Percentiles rank a stretch among this genome's conserved stretches.
These are phyloP conservation scores for Barbarea vulgaris DNA, from an alignment of 345 rosid genomes.

Conservation along the genomic window DNA sequence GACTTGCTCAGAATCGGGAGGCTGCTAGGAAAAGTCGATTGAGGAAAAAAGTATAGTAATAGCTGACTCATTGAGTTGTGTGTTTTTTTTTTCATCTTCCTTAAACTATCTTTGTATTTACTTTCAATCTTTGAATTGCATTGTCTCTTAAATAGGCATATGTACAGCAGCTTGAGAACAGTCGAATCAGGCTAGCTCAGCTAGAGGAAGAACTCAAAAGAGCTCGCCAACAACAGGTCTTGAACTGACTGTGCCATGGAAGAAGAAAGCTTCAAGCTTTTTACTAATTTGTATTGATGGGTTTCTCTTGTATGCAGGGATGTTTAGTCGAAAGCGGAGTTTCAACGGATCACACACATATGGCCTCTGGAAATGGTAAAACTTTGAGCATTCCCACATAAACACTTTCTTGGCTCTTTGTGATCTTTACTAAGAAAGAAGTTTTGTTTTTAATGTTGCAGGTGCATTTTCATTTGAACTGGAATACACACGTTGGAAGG, in stretches of 20 bases:
- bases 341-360: conserved; percentile 52
- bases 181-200: conserved; percentile 67
- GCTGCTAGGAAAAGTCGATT: conserved; percentile 94
- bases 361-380: conserved; percentile 61
- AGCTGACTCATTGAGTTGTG: not conserved
- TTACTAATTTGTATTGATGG: not conserved
- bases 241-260: too few species aligned
- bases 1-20: conserved; percentile 95
- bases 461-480: conserved; percentile 79
- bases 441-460: conserved; percentile 31
- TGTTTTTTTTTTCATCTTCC: not conserved
- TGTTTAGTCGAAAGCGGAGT: conserved; percentile 48
- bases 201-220: conserved; percentile 86
- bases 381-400: not conserved
- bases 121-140: not conserved
- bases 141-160: conserved; percentile 74
- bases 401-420: not conserved
- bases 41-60: conserved; percentile 70
- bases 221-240: too few species aligned
- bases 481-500: conserved; percentile 83
- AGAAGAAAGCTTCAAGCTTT: too few species aligned
- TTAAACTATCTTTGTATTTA: not conserved
- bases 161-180: conserved; percentile 88
- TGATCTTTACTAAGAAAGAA: not conserved
- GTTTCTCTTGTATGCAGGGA: too few species aligned